Percentiles rank a stretch among this genome's conserved stretches.
These are phyloP conservation scores for Arctium lappa DNA, from an alignment of 129 eudicot genomes.

Conservation along the genomic window DNA sequence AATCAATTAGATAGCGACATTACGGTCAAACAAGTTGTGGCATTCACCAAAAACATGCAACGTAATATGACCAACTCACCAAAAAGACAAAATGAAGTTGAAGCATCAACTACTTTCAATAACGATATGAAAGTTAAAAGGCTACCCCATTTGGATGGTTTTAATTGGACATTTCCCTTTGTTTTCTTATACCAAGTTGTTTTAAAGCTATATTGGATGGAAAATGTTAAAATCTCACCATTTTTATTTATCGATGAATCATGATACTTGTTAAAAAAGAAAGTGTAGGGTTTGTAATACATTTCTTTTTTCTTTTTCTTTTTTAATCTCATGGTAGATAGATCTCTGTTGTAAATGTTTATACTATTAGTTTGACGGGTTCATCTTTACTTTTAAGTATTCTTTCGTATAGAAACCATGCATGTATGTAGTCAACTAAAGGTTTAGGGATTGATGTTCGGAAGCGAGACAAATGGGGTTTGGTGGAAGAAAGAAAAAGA, in stretches of 20 bases:
- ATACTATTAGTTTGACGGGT: background rate
- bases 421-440: background rate
- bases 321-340: background rate
- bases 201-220: background rate
- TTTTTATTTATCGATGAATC: background rate
- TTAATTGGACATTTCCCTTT: background rate
- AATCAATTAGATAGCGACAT: constrained; percentile 9
- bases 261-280: background rate
- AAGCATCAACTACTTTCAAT: constrained; percentile 11
- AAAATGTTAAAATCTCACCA: background rate
- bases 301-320: background rate
- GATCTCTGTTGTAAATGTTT: background rate
- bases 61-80: constrained; percentile 12
- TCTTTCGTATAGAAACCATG: background rate
- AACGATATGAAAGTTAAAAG: background rate
- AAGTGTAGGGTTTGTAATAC: background rate
- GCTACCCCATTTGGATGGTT: background rate
- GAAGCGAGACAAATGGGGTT: background rate
- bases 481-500: background rate
- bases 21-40: constrained; percentile 16
- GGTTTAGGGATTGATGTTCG: background rate
- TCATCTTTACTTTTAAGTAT: too few relatives aligned
- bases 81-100: constrained; percentile 3
- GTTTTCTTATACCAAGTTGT: background rate
- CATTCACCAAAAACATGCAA: constrained; percentile 14